Percentiles rank a stretch among this genome's conserved stretches.
phyloP scores from a whole-genome alignment of 371 early-diverging fungal species.

The Zancudomyces culisetae region DNA sequence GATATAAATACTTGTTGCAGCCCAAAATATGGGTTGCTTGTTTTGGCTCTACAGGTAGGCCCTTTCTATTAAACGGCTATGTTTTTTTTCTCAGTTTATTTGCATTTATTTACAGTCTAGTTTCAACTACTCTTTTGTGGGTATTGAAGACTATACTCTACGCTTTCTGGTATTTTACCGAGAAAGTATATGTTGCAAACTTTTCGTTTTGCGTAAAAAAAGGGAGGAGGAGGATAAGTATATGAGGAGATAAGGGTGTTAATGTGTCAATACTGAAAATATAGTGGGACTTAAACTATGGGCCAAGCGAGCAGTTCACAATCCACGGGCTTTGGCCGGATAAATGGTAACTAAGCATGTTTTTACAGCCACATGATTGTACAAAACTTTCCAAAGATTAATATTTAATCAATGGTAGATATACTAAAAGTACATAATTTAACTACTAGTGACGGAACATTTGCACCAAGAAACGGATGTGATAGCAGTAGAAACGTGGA shows the following conservation, averaged over 20 bases:
- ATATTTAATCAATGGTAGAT: too few relatives aligned
- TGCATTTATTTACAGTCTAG: too few relatives aligned
- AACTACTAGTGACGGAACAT: conserved; percentile 25
- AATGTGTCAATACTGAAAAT: too few relatives aligned
- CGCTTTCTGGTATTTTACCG: too few relatives aligned
- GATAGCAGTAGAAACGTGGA: conserved; percentile 33
- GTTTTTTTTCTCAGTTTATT: too few relatives aligned
- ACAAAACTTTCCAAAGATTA: neutral
- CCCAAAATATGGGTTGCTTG: conserved; percentile 41
- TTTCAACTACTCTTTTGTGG: too few relatives aligned
- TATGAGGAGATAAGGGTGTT: too few relatives aligned
- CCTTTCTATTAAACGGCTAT: too few relatives aligned
- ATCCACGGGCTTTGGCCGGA: conserved; percentile 70
- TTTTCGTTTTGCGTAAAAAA: too few relatives aligned
- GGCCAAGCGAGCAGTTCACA: conserved; percentile 34
- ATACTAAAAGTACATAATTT: neutral
- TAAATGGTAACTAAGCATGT: conserved; percentile 9
- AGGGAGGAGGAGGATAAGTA: too few relatives aligned
- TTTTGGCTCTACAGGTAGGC: conserved; percentile 26
- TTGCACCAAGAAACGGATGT: conserved; percentile 39
- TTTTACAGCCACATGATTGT: neutral
- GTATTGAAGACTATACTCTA: too few relatives aligned
- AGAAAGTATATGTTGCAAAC: too few relatives aligned
- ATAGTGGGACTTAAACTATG: conserved; percentile 29
- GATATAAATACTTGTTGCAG: conserved; percentile 41